Percentiles rank a stretch among this genome's conserved stretches.
phyloP scores from a whole-genome alignment of 208 protist genomes.

The Vickermania spadyakhi region DNA sequence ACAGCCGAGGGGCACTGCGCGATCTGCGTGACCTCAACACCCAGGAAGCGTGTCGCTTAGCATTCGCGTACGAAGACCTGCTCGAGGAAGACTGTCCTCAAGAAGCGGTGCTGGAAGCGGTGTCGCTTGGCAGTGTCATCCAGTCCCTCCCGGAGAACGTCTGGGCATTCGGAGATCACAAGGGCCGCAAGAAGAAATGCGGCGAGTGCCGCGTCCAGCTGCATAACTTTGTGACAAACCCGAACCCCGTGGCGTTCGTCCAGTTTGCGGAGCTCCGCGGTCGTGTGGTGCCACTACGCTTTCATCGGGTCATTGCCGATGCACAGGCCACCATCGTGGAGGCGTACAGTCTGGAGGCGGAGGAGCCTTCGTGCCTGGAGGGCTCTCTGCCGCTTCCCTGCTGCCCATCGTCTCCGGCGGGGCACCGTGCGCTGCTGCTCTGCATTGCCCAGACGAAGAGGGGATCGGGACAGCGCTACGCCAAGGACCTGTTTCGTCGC shows the following conservation, averaged over 20 bases:
- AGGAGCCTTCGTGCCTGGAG: background rate
- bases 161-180: background rate
- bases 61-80: conserved; percentile 37
- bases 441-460: background rate
- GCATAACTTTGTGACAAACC: conserved; percentile 41
- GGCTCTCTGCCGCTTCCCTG: background rate
- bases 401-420: background rate
- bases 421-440: background rate
- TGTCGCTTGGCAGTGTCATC: too few relatives aligned
- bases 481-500: background rate
- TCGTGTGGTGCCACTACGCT: conserved; percentile 15
- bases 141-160: conserved; percentile 13
- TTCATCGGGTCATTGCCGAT: conserved; percentile 44
- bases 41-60: conserved; percentile 14
- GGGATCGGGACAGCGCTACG: background rate
- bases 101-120: conserved; percentile 23
- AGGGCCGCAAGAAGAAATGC: conserved; percentile 4
- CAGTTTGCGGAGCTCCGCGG: conserved; percentile 29
- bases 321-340: conserved; percentile 36
- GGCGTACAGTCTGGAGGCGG: background rate
- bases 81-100: conserved; percentile 16
- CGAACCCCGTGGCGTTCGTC: conserved; percentile 35
- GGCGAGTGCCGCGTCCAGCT: conserved; percentile 15
- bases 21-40: conserved; percentile 24
- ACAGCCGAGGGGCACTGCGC: conserved; percentile 26